Percentiles rank a stretch among this genome's conserved stretches.
These are phyloP conservation scores for Davidsoniella eucalypti DNA, from an alignment of 2,329 filamentous ascomycete species.

Conservation along the genomic window DNA sequence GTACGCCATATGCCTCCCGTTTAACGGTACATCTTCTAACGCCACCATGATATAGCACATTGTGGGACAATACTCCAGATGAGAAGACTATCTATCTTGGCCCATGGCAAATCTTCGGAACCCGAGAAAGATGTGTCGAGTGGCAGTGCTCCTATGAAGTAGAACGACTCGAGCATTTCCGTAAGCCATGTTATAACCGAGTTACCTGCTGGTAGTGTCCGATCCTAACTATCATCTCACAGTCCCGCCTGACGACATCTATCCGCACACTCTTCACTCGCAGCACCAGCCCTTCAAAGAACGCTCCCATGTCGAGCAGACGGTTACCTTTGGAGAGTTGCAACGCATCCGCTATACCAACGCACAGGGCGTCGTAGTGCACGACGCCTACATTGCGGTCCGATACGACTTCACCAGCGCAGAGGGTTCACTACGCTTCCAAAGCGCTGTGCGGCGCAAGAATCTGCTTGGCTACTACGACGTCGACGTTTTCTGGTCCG, in stretches of 20 bases:
- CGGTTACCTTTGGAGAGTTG: constrained; percentile 29
- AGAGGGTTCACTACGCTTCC: constrained; percentile 31
- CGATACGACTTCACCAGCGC: constrained; percentile 35
- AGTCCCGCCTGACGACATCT: too few relatives aligned
- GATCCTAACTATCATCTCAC: too few relatives aligned
- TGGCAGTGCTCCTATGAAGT: constrained; percentile 37
- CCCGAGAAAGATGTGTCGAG: constrained; percentile 30
- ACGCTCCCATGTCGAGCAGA: constrained; percentile 32
- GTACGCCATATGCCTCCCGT: constrained; percentile 20
- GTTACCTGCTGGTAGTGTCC: constrained; percentile 18
- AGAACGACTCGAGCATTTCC: constrained; percentile 34
- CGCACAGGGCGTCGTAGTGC: constrained; percentile 28
- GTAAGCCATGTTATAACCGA: constrained; percentile 20
- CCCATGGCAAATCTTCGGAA: constrained; percentile 34
- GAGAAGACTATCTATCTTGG: constrained; percentile 35
- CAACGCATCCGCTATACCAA: constrained; percentile 33
- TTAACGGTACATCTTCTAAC: too few relatives aligned
- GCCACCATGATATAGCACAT: constrained; percentile 21
- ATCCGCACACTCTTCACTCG: constrained; percentile 32
- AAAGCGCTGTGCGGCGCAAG: constrained; percentile 31
- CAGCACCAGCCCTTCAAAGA: constrained; percentile 34
- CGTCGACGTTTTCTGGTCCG: constrained; percentile 36
- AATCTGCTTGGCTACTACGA: constrained; percentile 35
- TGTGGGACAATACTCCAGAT: constrained; percentile 33
- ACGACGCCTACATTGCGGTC: constrained; percentile 31